Percentiles rank a stretch among this genome's conserved stretches.
Evolutionary conservation across 2,329 filamentous ascomycete species (phyloP).

Genomic region (Gyromitra esculenta): DNA sequence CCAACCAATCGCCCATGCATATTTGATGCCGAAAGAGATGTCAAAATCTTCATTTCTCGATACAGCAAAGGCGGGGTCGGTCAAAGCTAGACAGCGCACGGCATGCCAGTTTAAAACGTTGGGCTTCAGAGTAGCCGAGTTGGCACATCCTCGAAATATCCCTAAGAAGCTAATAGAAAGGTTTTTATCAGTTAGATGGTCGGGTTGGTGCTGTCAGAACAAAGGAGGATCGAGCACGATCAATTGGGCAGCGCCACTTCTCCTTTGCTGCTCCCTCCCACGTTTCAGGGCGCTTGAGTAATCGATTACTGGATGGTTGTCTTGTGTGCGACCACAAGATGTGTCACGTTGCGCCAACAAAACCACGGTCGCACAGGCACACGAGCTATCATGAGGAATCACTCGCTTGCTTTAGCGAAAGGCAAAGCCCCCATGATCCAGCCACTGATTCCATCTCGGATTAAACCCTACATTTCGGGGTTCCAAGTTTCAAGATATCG

Average conservation of each 20-base stretch:
- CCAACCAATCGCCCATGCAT: conserved; percentile 9
- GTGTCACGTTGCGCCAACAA: conserved; percentile 24
- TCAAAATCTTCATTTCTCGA: background rate
- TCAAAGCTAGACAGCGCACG: background rate
- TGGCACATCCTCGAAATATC: background rate
- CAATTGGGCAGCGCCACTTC: background rate
- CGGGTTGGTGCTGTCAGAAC: background rate
- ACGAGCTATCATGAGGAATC: conserved; percentile 9
- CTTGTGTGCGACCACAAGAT: background rate
- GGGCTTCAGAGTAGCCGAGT: background rate
- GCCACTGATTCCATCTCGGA: background rate
- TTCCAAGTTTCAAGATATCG: background rate
- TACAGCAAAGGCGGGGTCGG: background rate
- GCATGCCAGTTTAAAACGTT: background rate
- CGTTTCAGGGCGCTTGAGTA: background rate
- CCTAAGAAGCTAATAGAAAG: background rate
- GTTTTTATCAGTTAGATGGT: background rate
- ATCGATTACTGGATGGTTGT: background rate
- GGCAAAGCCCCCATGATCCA: conserved; percentile 13
- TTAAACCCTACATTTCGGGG: background rate
- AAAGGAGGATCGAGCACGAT: background rate
- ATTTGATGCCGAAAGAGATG: background rate
- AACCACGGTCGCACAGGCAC: conserved; percentile 10
- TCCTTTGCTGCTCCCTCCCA: background rate
- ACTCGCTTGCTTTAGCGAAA: conserved; percentile 24